These are phyloP conservation scores for Colletotrichum chrysophilum DNA, from an alignment of 2,329 filamentous ascomycete species.

Conservation along the genomic window DNA sequence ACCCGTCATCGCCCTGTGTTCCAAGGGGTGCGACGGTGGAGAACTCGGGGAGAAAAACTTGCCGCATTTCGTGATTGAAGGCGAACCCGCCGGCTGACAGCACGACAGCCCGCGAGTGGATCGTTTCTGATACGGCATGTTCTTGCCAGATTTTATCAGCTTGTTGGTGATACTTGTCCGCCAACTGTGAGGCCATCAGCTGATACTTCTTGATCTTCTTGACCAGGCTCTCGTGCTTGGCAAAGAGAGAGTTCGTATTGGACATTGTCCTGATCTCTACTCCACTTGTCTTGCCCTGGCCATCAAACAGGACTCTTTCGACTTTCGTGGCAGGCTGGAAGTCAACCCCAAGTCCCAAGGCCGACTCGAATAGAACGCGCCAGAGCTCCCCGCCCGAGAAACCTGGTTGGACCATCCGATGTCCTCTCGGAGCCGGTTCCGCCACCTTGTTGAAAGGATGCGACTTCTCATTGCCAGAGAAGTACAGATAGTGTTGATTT, in stretches of 20 bases:
- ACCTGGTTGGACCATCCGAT: not conserved
- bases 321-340: not conserved
- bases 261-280: not conserved
- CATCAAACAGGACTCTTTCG: not conserved
- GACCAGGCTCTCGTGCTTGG: not conserved
- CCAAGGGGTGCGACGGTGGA: not conserved
- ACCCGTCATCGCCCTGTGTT: conserved; percentile 15
- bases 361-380: not conserved
- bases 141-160: not conserved
- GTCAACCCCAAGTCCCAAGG: not conserved
- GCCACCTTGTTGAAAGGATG: not conserved
- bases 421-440: conserved; percentile 1
- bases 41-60: not conserved
- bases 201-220: not conserved
- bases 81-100: conserved; percentile 15
- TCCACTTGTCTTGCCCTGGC: not conserved
- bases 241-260: not conserved
- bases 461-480: conserved; percentile 14
- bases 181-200: not conserved
- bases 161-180: not conserved
- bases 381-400: not conserved
- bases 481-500: conserved; percentile 1
- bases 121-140: not conserved
- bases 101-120: not conserved
- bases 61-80: conserved; percentile 6